These are phyloP conservation scores for Hapsidospora chrysogenum DNA, from an alignment of 495 filamentous ascomycete genomes.

Conservation along the genomic window DNA sequence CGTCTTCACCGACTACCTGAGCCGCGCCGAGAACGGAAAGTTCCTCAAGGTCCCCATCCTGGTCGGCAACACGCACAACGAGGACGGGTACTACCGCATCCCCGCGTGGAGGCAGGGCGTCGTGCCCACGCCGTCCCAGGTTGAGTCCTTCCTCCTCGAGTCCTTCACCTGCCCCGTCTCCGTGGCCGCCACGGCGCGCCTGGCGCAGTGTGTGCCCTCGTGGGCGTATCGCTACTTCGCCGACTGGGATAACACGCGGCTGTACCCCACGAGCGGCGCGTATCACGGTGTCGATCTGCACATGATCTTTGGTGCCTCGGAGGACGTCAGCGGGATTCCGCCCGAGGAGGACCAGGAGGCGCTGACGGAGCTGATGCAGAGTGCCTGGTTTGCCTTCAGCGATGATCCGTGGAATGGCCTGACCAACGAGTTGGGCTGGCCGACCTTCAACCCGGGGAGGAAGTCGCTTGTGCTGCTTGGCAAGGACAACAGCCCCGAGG, in stretches of 20 bases:
- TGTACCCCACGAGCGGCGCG: constrained; percentile 28
- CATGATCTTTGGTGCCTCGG: constrained; percentile 28
- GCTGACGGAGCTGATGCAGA: constrained; percentile 16
- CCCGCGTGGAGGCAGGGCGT: constrained; percentile 11
- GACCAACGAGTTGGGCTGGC: not conserved
- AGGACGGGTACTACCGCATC: constrained; percentile 7
- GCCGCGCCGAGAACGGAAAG: constrained; percentile 17
- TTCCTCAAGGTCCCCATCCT: constrained; percentile 24
- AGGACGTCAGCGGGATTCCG: constrained; percentile 17
- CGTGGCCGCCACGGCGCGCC: constrained; percentile 11
- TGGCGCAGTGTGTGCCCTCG: constrained; percentile 12
- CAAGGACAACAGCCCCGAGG: not conserved
- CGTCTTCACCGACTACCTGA: constrained; percentile 29
- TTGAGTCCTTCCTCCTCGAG: constrained; percentile 16
- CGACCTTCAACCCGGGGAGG: not conserved
- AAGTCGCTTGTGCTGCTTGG: constrained; percentile 1
- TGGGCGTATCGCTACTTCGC: constrained; percentile 29
- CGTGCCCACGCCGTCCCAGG: constrained; percentile 8
- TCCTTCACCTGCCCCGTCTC: constrained; percentile 26
- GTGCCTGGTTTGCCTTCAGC: constrained; percentile 27
- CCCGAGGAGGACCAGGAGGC: constrained; percentile 14
- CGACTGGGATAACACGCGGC: constrained; percentile 24
- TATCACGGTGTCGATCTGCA: constrained; percentile 34
- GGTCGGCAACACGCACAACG: constrained; percentile 9
- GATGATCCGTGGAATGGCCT: not conserved